Percentiles rank a stretch among this genome's conserved stretches.
Evolutionary conservation across 495 filamentous ascomycete genomes (phyloP).

Genomic region (Lasiosphaeris hirsuta): DNA sequence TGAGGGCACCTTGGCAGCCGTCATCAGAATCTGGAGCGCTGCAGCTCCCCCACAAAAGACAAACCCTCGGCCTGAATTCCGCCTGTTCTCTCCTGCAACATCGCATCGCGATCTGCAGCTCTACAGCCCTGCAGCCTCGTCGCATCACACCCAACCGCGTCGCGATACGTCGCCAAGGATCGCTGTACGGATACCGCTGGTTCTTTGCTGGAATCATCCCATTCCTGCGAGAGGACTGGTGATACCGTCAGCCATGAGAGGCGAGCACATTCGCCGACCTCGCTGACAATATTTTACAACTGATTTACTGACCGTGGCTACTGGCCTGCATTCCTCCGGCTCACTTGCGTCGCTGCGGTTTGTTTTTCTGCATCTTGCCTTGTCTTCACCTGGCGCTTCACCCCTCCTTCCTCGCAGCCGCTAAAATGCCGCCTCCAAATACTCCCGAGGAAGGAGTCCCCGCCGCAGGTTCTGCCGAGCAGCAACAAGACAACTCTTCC

Average conservation of each 20-base stretch:
- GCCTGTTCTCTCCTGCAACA: not conserved
- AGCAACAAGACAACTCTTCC: not conserved
- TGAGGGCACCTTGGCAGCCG: no score
- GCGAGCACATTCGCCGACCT: no score
- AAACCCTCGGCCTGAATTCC: no score
- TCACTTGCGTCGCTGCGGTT: not conserved
- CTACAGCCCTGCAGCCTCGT: slow-evolving; percentile 2
- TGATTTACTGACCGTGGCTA: not conserved
- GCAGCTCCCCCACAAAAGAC: no score
- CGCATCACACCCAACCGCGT: not conserved
- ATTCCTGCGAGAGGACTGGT: no score
- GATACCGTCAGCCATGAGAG: no score
- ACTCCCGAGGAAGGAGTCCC: slow-evolving; percentile 20
- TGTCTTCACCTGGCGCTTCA: not conserved
- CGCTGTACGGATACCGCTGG: not conserved
- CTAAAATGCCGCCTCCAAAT: slow-evolving; percentile 8
- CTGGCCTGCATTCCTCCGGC: not conserved
- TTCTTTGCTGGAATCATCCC: no score
- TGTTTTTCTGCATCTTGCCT: no score
- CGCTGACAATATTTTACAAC: no score
- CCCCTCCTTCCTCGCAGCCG: not conserved
- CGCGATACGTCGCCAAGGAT: not conserved
- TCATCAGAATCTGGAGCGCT: no score
- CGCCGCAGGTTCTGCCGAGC: not conserved
- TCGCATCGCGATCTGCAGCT: not conserved